Evolutionary conservation across 2,329 filamentous ascomycete genomes (phyloP).

Genomic region (Trichoderma harzianum): DNA sequence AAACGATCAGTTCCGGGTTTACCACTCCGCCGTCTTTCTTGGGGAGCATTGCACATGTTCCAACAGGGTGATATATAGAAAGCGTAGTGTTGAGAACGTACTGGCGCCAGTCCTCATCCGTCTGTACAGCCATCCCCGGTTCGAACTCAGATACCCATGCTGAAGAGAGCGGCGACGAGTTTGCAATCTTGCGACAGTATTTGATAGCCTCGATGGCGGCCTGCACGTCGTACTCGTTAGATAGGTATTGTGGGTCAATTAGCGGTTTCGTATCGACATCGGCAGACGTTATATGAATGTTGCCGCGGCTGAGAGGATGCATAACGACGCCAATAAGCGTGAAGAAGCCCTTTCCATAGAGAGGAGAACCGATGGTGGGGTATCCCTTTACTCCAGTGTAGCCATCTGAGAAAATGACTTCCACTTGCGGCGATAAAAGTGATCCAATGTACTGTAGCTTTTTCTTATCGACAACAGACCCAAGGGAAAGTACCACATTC

Average conservation of each 20-base stretch:
- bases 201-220: background rate
- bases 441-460: background rate
- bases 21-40: conserved; percentile 37
- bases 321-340: background rate
- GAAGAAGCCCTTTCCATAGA: background rate
- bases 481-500: background rate
- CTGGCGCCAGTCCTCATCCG: background rate
- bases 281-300: background rate
- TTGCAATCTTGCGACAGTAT: background rate
- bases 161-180: conserved; percentile 2
- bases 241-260: background rate
- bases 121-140: background rate
- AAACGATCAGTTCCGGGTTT: background rate
- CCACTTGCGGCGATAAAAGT: background rate
- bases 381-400: conserved; percentile 15
- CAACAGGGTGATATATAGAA: conserved; percentile 13
- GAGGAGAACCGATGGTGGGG: background rate
- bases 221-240: background rate
- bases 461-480: conserved; percentile 24
- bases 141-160: background rate
- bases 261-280: background rate
- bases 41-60: conserved; percentile 38
- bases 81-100: background rate
- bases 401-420: conserved; percentile 1
- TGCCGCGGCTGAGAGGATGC: background rate